These are phyloP conservation scores for Fragilaria crotonensis DNA, from an alignment of 108 stramenopile genomes.

Conservation along the genomic window DNA sequence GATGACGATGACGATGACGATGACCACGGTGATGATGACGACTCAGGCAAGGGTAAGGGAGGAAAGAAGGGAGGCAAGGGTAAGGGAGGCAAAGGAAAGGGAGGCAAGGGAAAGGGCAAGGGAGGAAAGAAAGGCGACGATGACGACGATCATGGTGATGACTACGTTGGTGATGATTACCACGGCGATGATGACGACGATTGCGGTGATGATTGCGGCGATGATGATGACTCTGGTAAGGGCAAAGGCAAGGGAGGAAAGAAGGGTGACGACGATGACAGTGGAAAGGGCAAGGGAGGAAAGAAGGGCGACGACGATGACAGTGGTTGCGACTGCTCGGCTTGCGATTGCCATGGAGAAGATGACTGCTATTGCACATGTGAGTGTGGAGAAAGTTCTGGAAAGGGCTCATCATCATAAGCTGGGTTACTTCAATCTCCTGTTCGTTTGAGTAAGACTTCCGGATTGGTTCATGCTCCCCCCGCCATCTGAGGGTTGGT, in stretches of 20 bases:
- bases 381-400: not conserved
- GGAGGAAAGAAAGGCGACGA: not conserved
- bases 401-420: constrained; percentile 3
- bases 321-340: constrained; percentile 1
- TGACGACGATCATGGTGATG: constrained; percentile 2
- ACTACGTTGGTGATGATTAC: not conserved
- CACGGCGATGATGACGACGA: no score
- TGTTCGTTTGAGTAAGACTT: not conserved
- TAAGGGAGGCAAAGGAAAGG: not conserved
- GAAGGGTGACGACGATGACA: not conserved
- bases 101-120: constrained; percentile 6
- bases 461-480: no score
- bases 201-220: no score
- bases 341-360: not conserved
- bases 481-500: not conserved
- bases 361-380: constrained; percentile 8
- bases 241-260: no score
- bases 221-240: no score
- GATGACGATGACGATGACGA: no score
- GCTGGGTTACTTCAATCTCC: not conserved
- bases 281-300: constrained; percentile 1
- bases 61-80: no score
- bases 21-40: no score
- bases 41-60: no score
- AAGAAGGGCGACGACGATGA: not conserved